These are phyloP conservation scores for Crithidia thermophila DNA, from an alignment of 208 protist species.

Conservation along the genomic window DNA sequence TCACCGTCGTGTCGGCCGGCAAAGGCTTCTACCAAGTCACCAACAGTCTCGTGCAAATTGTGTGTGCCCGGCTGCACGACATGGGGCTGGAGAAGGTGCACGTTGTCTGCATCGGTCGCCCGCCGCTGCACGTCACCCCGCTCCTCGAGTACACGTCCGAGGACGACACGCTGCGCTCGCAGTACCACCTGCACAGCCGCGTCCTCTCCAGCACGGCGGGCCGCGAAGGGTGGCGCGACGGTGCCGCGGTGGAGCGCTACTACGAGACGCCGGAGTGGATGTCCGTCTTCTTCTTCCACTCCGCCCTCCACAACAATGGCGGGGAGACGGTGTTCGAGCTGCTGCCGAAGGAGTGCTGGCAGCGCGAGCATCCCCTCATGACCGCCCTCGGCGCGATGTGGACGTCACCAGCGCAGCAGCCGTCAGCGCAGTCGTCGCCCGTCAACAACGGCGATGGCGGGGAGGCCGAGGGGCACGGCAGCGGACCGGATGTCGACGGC, in stretches of 20 bases:
- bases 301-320: slow-evolving; percentile 32
- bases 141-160: slow-evolving; percentile 72
- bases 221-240: background rate
- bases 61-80: slow-evolving; percentile 68
- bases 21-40: slow-evolving; percentile 77
- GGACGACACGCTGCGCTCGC: slow-evolving; percentile 69
- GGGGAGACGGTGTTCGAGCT: slow-evolving; percentile 63
- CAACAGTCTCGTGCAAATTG: slow-evolving; percentile 72
- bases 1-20: slow-evolving; percentile 83
- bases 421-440: background rate
- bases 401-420: background rate
- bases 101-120: slow-evolving; percentile 83
- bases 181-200: slow-evolving; percentile 67
- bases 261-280: slow-evolving; percentile 82
- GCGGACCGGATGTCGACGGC: too few relatives aligned
- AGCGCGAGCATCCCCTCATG: slow-evolving; percentile 25
- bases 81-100: slow-evolving; percentile 71
- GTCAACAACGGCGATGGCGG: background rate
- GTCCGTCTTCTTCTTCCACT: slow-evolving; percentile 71
- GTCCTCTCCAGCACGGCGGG: slow-evolving; percentile 22
- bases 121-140: slow-evolving; percentile 78
- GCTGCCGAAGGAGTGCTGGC: slow-evolving; percentile 74
- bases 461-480: background rate
- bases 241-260: slow-evolving; percentile 29
- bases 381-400: slow-evolving; percentile 7